These are phyloP conservation scores for Termitomyces sp. DNA, from an alignment of 768 basidiomycete genomes.

Conservation along the genomic window DNA sequence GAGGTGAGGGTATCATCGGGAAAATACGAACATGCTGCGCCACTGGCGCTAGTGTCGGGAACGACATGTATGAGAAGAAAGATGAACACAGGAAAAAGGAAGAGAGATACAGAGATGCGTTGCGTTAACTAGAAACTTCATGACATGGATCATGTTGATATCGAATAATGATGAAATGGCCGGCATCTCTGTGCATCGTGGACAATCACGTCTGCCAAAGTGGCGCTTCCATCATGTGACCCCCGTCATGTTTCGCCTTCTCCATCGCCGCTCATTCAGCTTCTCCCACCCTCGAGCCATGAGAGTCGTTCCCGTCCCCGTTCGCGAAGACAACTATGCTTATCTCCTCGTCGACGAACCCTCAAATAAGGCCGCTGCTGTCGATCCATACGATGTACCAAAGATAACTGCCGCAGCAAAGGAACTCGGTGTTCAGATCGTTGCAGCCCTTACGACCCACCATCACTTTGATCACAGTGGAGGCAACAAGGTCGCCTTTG, in stretches of 20 bases:
- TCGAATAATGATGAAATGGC: neutral
- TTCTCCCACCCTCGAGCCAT: constrained; percentile 37
- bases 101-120: neutral
- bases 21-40: neutral
- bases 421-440: constrained; percentile 58
- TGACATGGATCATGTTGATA: neutral
- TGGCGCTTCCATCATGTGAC: constrained; percentile 6
- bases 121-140: neutral
- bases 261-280: constrained; percentile 18
- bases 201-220: neutral
- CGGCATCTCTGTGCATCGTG: neutral
- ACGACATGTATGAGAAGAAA: constrained; percentile 1
- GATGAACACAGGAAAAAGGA: too few species aligned
- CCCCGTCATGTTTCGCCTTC: constrained; percentile 16
- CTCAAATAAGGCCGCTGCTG: constrained; percentile 67
- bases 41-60: neutral
- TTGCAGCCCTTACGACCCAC: constrained; percentile 85
- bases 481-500: constrained; percentile 67
- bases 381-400: constrained; percentile 78
- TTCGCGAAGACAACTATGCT: constrained; percentile 82
- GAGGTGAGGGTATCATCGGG: neutral
- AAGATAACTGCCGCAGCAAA: constrained; percentile 67
- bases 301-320: constrained; percentile 78
- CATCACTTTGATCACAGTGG: constrained; percentile 90
- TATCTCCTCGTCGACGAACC: constrained; percentile 76